phyloP scores from a whole-genome alignment of 257 asterid genomes.

The Solanum pennellii region DNA sequence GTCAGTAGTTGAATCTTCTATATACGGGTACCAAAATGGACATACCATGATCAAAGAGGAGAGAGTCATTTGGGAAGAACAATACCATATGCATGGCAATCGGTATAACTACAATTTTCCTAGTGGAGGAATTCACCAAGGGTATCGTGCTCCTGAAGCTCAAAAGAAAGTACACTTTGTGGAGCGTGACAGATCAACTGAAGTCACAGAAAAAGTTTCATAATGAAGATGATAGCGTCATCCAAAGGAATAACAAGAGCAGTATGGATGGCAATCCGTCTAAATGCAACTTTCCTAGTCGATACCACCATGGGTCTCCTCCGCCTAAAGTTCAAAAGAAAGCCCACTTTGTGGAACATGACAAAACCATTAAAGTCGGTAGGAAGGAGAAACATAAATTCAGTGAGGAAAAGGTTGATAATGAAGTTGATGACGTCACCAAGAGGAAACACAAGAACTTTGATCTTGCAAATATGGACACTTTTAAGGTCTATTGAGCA shows the following conservation, averaged over 20 bases:
- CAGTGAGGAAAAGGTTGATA: neutral
- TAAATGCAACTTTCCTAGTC: too few relatives aligned
- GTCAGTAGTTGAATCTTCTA: neutral
- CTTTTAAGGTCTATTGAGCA: too few relatives aligned
- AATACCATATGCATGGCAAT: neutral
- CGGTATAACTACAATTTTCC: neutral
- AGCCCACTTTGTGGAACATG: neutral
- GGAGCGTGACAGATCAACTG: neutral
- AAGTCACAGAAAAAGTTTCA: neutral
- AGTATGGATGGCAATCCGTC: too few relatives aligned
- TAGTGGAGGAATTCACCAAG: neutral
- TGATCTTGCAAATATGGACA: too few relatives aligned
- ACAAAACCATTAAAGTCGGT: neutral
- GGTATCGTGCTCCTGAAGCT: neutral
- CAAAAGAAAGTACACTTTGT: constrained; percentile 1
- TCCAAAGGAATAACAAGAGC: neutral
- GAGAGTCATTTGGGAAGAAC: neutral
- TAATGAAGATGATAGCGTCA: neutral
- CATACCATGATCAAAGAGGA: neutral
- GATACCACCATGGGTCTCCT: too few relatives aligned
- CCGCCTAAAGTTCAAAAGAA: neutral
- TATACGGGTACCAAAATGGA: neutral
- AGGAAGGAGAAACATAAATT: neutral
- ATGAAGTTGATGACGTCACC: neutral
- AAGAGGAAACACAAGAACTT: neutral